Evolutionary conservation across 306 rosid species (phyloP).

Genomic region (Psophocarpus tetragonolobus): DNA sequence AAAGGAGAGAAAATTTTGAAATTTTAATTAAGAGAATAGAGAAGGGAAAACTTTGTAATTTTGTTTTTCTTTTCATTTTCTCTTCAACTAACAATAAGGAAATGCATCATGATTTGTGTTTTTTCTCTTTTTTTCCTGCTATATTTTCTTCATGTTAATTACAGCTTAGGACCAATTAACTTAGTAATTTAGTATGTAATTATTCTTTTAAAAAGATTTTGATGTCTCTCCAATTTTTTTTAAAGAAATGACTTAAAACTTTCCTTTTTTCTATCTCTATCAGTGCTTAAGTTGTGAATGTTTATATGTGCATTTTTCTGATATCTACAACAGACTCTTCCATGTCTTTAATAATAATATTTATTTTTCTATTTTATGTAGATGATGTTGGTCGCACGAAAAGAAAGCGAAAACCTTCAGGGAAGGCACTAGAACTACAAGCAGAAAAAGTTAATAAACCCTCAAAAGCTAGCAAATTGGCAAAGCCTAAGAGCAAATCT

Average conservation of each 20-base stretch:
- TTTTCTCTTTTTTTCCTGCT: not conserved
- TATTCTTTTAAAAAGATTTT: not conserved
- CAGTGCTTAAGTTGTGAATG: not conserved
- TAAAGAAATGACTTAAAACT: not conserved
- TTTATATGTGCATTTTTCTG: not conserved
- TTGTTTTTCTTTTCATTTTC: not conserved
- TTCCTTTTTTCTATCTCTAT: not conserved
- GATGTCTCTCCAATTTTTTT: not conserved
- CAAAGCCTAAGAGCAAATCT: slow-evolving; percentile 52
- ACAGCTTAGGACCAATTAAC: not conserved
- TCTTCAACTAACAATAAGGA: not conserved
- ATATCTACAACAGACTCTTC: not conserved
- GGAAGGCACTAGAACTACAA: slow-evolving; percentile 84
- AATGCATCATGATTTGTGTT: not conserved
- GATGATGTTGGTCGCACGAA: slow-evolving; percentile 67
- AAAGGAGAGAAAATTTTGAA: not conserved
- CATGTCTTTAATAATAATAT: not conserved
- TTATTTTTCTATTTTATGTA: slow-evolving; percentile 8
- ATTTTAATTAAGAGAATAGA: not conserved
- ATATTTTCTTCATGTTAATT: not conserved
- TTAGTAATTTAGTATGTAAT: not conserved
- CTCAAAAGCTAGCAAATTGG: slow-evolving; percentile 54
- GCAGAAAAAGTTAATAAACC: slow-evolving; percentile 77
- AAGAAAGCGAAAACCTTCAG: slow-evolving; percentile 82
- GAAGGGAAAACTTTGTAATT: not conserved